Conservation (phyloP, 352 stramenopile genomes). For the Globisporangium mamillatum region DNA sequence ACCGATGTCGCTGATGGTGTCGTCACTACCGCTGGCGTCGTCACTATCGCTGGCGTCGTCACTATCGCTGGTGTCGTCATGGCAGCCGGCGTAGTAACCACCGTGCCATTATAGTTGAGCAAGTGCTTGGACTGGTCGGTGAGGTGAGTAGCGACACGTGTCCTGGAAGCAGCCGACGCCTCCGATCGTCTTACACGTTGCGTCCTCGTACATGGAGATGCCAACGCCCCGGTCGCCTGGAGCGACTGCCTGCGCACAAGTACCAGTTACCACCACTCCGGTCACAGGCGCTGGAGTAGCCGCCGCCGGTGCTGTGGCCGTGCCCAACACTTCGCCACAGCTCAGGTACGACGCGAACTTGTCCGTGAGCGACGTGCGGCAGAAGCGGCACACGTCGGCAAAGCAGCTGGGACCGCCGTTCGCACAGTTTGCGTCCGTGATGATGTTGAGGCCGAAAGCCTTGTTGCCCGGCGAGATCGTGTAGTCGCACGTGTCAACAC, state of each 20-base stretch:
- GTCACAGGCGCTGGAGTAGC: not conserved
- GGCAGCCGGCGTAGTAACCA: no score
- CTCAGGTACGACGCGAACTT: not conserved
- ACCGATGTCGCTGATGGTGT: not conserved
- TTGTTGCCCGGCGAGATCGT: slow-evolving; percentile 17
- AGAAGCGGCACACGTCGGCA: slow-evolving; percentile 23
- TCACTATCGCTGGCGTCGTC: no score
- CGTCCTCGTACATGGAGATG: slow-evolving; percentile 1
- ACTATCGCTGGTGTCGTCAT: no score
- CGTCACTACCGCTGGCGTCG: no score
- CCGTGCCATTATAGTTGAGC: not conserved
- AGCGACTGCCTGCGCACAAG: not conserved
- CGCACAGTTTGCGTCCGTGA: slow-evolving; percentile 19
- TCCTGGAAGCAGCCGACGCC: slow-evolving; percentile 2
- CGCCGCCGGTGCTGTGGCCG: not conserved
- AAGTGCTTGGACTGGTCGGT: slow-evolving; percentile 5
- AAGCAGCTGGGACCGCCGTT: slow-evolving; percentile 26
- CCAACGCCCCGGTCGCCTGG: not conserved
- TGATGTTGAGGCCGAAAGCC: slow-evolving; percentile 2
- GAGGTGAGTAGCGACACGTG: not conserved
- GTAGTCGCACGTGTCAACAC: not conserved
- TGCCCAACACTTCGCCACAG: not conserved
- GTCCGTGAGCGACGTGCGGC: slow-evolving; percentile 10
- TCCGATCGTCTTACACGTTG: not conserved
- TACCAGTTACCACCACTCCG: not conserved